Percentiles rank a stretch among this genome's conserved stretches.
phyloP scores from a whole-genome alignment of 2,329 filamentous ascomycete species.

The Colletotrichum musicola region DNA sequence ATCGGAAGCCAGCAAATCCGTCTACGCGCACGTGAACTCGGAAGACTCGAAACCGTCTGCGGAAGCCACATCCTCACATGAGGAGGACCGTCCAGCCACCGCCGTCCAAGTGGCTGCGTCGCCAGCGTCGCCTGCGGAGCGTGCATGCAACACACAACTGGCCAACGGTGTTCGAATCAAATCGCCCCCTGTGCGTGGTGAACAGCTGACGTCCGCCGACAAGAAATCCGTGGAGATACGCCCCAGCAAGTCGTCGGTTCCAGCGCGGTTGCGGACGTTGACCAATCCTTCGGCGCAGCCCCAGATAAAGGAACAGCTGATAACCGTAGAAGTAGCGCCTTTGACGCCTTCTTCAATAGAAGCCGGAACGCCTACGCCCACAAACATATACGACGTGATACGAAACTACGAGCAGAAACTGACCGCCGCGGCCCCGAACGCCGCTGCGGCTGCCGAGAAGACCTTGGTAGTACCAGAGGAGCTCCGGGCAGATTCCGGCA shows the following conservation, averaged over 20 bases:
- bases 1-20: neutral
- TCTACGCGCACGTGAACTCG: neutral
- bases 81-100: neutral
- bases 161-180: neutral
- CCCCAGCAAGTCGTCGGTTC: neutral
- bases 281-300: constrained; percentile 3
- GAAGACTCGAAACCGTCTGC: neutral
- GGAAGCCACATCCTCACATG: neutral
- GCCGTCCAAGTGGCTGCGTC: neutral
- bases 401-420: constrained; percentile 39
- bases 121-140: neutral
- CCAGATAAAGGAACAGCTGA: constrained; percentile 27
- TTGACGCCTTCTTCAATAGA: constrained; percentile 4
- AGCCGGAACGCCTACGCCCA: constrained; percentile 28
- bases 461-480: neutral
- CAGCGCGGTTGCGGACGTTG: neutral
- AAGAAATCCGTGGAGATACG: neutral
- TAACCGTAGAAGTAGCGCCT: constrained; percentile 17
- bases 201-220: neutral
- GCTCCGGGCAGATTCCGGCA: neutral
- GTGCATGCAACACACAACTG: neutral
- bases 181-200: neutral
- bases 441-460: neutral
- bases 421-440: constrained; percentile 9
- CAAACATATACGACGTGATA: constrained; percentile 39